Evolutionary conservation across 2,329 filamentous ascomycete species (phyloP), one percentile per base, ranked within the genome.

Genomic region (Chaetomiaceae sp.): DNA sequence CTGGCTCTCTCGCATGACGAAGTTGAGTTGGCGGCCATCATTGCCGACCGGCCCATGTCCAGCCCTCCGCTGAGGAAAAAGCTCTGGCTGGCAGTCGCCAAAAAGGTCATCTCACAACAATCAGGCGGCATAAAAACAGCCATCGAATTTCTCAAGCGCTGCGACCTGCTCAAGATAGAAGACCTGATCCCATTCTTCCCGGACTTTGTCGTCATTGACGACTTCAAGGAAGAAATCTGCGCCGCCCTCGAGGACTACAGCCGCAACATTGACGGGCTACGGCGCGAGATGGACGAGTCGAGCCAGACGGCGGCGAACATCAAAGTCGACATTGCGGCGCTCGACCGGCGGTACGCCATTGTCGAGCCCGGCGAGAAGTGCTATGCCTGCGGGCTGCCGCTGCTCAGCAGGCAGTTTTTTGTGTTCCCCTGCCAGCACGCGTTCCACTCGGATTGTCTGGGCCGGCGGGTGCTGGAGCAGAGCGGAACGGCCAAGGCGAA

Each of bases 141-240:
- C 2, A 95, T 99, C 61, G 89, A 95, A 57, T 96, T 99, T 65
- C 78, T 97, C 11, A 89, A 90, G 61, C 85, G 90, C 9, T 96
- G 92, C 67, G 90, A 96, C 56, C 78, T 97, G 11, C 81, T 99
- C 44, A 86, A 87, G 58, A 99, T 99, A 58, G 94, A 99, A 72
- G 94, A 99, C 65, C 73, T 99, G 27, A 97, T 99, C 36, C 94
- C 94, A 0, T 96, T 99, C 75, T 99, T 99, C 72, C 94, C 94
- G 0, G 94, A 99, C 68, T 99, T 99, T 66, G 90, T 97, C 21
- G 88, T 97, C 47, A 97, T 99, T 57, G 94, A 99, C 67, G 94
- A 97, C 69, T 99, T 99, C 79, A 96, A 97, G 67, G 91, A 97
- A 58, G 94, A 99, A 68, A 97, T 99, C 33, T 99, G 94, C 72